These are phyloP conservation scores for Hymenoscyphus fructigenus DNA, from an alignment of 2,329 filamentous ascomycete genomes.

Conservation along the genomic window DNA sequence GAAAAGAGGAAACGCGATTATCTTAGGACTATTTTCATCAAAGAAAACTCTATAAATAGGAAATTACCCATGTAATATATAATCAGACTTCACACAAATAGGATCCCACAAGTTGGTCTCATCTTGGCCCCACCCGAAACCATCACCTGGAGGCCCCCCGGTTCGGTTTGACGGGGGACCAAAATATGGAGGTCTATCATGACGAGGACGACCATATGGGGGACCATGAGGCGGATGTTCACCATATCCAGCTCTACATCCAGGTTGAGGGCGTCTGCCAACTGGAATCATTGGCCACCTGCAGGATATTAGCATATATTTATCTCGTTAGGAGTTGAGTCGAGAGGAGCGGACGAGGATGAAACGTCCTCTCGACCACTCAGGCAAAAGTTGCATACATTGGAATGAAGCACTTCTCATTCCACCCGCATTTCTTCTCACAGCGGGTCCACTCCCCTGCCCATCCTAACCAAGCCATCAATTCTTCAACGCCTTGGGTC, in stretches of 20 bases:
- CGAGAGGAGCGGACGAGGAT: no score
- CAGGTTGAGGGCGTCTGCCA: not conserved
- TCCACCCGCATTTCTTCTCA: conserved; percentile 41
- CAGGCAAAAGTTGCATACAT: conserved; percentile 34
- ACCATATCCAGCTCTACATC: not conserved
- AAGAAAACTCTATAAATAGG: not conserved
- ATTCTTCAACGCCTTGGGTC: conserved; percentile 37
- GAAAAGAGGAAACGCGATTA: no score
- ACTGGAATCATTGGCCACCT: conserved; percentile 42
- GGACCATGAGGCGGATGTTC: not conserved
- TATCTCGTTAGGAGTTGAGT: no score
- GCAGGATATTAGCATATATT: no score
- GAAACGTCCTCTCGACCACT: no score
- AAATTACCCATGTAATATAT: conserved; percentile 17
- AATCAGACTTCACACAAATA: conserved; percentile 30
- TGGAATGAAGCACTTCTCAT: conserved; percentile 49
- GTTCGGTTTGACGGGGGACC: conserved; percentile 10
- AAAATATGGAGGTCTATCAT: conserved; percentile 5
- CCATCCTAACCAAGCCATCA: conserved; percentile 53
- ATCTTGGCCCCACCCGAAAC: conserved; percentile 17
- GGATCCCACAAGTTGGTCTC: conserved; percentile 32
- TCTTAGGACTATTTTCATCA: no score
- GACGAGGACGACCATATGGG: conserved; percentile 13
- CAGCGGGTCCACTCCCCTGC: conserved; percentile 47
- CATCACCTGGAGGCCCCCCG: conserved; percentile 13